Conservation (phyloP, 257 asterid genomes). For the Striga asiatica region DNA sequence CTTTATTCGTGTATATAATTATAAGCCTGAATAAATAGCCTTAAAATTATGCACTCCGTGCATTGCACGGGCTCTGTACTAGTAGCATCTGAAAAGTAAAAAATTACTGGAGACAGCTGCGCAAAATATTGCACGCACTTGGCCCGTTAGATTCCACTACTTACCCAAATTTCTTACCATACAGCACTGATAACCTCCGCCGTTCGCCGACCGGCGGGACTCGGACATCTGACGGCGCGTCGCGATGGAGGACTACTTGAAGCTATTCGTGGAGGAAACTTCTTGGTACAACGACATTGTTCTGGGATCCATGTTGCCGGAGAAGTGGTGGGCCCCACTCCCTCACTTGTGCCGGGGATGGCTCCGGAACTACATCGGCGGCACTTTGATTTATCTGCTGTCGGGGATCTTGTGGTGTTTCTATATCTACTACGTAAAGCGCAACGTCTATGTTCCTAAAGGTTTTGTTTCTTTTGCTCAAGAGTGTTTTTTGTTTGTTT, state of each 20-base stretch:
- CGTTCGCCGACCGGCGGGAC: background rate
- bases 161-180: too few relatives aligned
- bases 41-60: too few relatives aligned
- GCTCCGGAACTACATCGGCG: slow-evolving; percentile 86
- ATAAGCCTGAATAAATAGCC: too few relatives aligned
- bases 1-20: too few relatives aligned
- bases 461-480: slow-evolving; percentile 24
- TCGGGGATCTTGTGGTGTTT: slow-evolving; percentile 76
- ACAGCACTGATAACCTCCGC: too few relatives aligned
- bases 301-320: slow-evolving; percentile 50
- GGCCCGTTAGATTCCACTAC: too few relatives aligned
- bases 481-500: background rate
- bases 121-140: too few relatives aligned
- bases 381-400: slow-evolving; percentile 44
- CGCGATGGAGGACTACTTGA: slow-evolving; percentile 41
- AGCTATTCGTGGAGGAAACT: slow-evolving; percentile 60
- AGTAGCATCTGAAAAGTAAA: too few relatives aligned
- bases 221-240: background rate
- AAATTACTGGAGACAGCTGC: too few relatives aligned
- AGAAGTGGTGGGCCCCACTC: slow-evolving; percentile 43
- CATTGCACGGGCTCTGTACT: too few relatives aligned
- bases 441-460: slow-evolving; percentile 61
- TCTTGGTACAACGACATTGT: slow-evolving; percentile 73
- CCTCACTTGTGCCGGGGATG: slow-evolving; percentile 68
- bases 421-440: slow-evolving; percentile 70